These are phyloP conservation scores for Pleoardoris graminearum DNA, from an alignment of 2,329 filamentous ascomycete genomes.

Conservation along the genomic window DNA sequence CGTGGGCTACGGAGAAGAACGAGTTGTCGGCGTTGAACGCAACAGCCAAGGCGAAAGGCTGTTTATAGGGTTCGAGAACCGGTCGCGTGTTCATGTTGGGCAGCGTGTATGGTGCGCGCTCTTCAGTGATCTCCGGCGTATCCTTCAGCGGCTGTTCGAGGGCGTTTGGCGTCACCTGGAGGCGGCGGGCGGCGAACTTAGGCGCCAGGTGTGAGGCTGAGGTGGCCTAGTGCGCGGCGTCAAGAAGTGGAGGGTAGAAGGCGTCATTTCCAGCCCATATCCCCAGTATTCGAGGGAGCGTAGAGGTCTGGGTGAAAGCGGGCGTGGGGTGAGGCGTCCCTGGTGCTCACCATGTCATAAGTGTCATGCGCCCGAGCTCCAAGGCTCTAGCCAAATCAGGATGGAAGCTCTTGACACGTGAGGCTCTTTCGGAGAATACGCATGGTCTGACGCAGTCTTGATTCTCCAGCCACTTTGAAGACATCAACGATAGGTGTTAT, in stretches of 20 bases:
- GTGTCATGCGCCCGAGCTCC: conserved; percentile 21
- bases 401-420: background rate
- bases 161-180: conserved; percentile 15
- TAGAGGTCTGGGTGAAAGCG: background rate
- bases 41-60: conserved; percentile 76
- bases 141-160: background rate
- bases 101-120: background rate
- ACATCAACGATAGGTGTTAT: too few species aligned
- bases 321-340: conserved; percentile 1
- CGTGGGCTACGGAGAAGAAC: conserved; percentile 84
- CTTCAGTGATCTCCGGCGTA: background rate
- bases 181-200: conserved; percentile 8
- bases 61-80: conserved; percentile 75
- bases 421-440: too few species aligned
- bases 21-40: conserved; percentile 84
- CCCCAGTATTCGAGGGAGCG: conserved; percentile 17
- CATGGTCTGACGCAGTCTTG: too few species aligned
- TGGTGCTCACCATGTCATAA: conserved; percentile 5
- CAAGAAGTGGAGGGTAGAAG: conserved; percentile 6
- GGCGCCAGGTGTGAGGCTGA: background rate
- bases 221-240: conserved; percentile 23
- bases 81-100: conserved; percentile 82
- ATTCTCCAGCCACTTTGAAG: too few species aligned
- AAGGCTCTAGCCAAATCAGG: background rate
- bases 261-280: conserved; percentile 32